These are phyloP conservation scores for Malbranchea zuffiana DNA, from an alignment of 2,329 filamentous ascomycete species.

Conservation along the genomic window DNA sequence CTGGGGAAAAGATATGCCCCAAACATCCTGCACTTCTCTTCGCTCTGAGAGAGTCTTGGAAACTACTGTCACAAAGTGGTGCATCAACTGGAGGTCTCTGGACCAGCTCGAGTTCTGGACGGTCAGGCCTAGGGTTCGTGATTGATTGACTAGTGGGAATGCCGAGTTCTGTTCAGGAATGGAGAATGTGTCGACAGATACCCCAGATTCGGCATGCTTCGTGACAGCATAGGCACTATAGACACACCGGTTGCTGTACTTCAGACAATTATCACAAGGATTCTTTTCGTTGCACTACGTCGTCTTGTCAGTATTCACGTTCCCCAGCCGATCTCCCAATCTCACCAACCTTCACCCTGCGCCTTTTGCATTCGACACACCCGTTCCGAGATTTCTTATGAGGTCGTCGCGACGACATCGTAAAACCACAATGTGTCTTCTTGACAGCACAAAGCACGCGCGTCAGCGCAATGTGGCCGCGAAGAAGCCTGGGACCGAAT, in stretches of 20 bases:
- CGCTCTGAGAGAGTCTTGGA: conserved; percentile 34
- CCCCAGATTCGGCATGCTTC: background rate
- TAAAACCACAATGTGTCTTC: no score
- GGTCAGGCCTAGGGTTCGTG: conserved; percentile 1
- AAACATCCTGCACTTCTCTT: conserved; percentile 24
- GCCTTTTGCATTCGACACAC: conserved; percentile 32
- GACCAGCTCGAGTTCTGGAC: conserved; percentile 1
- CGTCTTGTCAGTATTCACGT: no score
- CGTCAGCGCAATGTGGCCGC: no score
- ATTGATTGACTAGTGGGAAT: background rate
- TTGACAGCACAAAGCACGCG: no score
- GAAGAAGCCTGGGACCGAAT: no score
- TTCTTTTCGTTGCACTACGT: no score
- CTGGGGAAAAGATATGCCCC: conserved; percentile 33
- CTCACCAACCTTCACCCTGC: conserved; percentile 31
- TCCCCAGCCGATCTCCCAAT: no score
- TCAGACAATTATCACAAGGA: no score
- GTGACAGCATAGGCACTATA: no score
- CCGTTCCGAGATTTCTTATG: conserved; percentile 36
- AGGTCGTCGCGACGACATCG: conserved; percentile 30
- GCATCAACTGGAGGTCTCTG: conserved; percentile 42
- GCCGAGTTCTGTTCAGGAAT: background rate
- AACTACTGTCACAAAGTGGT: conserved; percentile 40
- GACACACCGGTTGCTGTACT: no score
- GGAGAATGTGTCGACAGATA: background rate